Conservation (phyloP, 352 stramenopile genomes). For the Globisporangium canariense region DNA sequence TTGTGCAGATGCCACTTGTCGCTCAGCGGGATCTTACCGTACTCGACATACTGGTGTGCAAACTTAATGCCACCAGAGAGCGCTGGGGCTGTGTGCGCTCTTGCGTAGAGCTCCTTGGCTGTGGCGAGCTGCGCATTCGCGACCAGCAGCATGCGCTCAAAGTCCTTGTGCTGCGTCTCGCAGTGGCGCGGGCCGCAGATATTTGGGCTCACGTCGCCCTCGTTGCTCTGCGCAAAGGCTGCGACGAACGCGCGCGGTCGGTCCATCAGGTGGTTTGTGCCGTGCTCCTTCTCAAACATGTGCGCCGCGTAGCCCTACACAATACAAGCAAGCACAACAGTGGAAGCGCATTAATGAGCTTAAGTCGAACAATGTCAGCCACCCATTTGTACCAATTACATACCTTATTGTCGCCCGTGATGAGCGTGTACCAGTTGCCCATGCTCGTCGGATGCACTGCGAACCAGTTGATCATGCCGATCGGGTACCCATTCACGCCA, state of each 20-base stretch:
- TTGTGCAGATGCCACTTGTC: slow-evolving; percentile 68
- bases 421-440: slow-evolving; percentile 92
- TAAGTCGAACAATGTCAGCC: not conserved
- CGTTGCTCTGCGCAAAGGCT: slow-evolving; percentile 92
- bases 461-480: slow-evolving; percentile 94
- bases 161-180: slow-evolving; percentile 70
- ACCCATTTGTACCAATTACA: not conserved
- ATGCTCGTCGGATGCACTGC: slow-evolving; percentile 92
- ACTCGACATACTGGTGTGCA: slow-evolving; percentile 80
- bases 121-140: slow-evolving; percentile 70
- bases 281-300: slow-evolving; percentile 83
- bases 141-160: slow-evolving; percentile 78
- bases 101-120: slow-evolving; percentile 51
- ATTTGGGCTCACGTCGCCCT: slow-evolving; percentile 92
- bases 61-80: slow-evolving; percentile 44
- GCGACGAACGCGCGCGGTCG: slow-evolving; percentile 87
- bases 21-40: slow-evolving; percentile 52
- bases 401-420: slow-evolving; percentile 92
- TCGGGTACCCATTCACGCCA: slow-evolving; percentile 71
- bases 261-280: slow-evolving; percentile 77
- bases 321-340: not conserved
- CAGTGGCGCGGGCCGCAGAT: slow-evolving; percentile 73
- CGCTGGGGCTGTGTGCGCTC: slow-evolving; percentile 31
- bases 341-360: not conserved
- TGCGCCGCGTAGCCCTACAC: slow-evolving; percentile 80